Percentiles rank a stretch among this genome's conserved stretches.
Conservation (phyloP, 768 basidiomycete species). For the Auricularia auricula-judae region DNA sequence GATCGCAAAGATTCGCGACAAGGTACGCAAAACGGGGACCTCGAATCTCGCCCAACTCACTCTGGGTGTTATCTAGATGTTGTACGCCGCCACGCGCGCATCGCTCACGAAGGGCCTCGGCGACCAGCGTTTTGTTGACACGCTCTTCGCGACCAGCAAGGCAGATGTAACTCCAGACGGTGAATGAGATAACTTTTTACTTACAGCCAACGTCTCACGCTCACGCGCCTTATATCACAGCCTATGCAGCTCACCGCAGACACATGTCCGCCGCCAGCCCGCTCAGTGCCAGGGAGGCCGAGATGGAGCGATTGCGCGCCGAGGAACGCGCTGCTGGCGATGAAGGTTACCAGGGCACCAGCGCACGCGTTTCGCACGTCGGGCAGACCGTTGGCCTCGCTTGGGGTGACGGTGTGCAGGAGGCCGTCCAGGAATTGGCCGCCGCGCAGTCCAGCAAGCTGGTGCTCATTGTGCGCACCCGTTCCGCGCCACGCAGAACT, state of each 20-base stretch:
- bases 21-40: constrained; percentile 33
- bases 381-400: constrained; percentile 46
- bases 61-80: constrained; percentile 43
- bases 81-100: constrained; percentile 72
- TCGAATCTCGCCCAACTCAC: not conserved
- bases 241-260: constrained; percentile 62
- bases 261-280: constrained; percentile 72
- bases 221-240: constrained; percentile 11
- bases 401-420: constrained; percentile 57
- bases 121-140: constrained; percentile 47
- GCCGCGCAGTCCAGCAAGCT: constrained; percentile 37
- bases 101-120: constrained; percentile 65
- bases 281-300: constrained; percentile 70
- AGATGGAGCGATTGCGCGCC: constrained; percentile 63
- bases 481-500: not conserved
- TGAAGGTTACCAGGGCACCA: constrained; percentile 13
- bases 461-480: constrained; percentile 51
- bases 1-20: constrained; percentile 65
- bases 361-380: constrained; percentile 37
- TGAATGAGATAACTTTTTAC: not conserved
- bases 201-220: not conserved
- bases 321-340: constrained; percentile 55
- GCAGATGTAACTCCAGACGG: constrained; percentile 46
- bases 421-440: constrained; percentile 51
- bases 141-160: constrained; percentile 70